Evolutionary conservation across 2,329 filamentous ascomycete genomes (phyloP).

Genomic region (Cladobotryum protrusum): DNA sequence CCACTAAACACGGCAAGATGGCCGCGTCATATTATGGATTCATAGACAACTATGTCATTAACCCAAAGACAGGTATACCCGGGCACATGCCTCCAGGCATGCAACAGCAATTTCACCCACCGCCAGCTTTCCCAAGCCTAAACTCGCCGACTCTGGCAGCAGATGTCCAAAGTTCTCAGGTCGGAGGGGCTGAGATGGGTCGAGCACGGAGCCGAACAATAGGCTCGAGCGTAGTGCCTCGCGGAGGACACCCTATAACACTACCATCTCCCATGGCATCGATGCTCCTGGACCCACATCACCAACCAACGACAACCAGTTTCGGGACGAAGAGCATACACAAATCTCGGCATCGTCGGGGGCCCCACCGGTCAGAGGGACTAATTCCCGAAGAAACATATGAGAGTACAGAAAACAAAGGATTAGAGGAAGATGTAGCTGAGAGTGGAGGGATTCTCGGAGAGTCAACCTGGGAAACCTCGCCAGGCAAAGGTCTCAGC

Average conservation of each 20-base stretch:
- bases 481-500: slow-evolving; percentile 44
- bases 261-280: slow-evolving; percentile 63
- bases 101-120: slow-evolving; percentile 60
- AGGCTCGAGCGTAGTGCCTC: slow-evolving; percentile 20
- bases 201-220: slow-evolving; percentile 37
- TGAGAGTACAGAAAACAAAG: slow-evolving; percentile 37
- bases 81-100: slow-evolving; percentile 51
- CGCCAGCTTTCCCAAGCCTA: slow-evolving; percentile 66
- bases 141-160: slow-evolving; percentile 54
- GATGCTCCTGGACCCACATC: slow-evolving; percentile 67
- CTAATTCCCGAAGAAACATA: slow-evolving; percentile 51
- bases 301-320: slow-evolving; percentile 55
- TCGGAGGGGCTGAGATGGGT: slow-evolving; percentile 38
- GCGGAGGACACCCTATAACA: slow-evolving; percentile 35
- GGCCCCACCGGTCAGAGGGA: slow-evolving; percentile 40
- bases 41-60: slow-evolving; percentile 80
- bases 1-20: slow-evolving; percentile 96
- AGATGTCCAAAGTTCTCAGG: slow-evolving; percentile 47
- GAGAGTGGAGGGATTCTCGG: slow-evolving; percentile 46
- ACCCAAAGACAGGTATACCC: slow-evolving; percentile 61
- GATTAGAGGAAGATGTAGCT: slow-evolving; percentile 50
- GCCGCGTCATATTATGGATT: slow-evolving; percentile 95
- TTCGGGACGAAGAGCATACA: slow-evolving; percentile 41
- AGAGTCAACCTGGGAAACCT: slow-evolving; percentile 55
- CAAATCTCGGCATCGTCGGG: slow-evolving; percentile 37